Base-by-base conservation (phyloP, 305 asterid species). In the Rubia balearica region DNA sequence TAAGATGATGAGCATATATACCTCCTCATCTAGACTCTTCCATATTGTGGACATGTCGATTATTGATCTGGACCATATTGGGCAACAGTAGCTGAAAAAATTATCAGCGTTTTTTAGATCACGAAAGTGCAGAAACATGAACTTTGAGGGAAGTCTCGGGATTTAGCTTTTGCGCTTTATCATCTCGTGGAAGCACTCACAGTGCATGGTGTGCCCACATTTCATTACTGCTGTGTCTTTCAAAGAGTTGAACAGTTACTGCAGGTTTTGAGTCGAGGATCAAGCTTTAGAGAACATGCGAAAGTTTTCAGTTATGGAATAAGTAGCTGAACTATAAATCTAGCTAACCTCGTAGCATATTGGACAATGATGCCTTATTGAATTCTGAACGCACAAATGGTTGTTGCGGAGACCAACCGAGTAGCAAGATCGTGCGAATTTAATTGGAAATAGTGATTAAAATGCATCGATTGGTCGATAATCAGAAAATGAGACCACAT, bases 171-270 rank as follows among this genome's bases (percentile, higher is more conserved):
- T 95, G n/a, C 87, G 98, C 83, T 84, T 88, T 57, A 91, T 76
- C 88, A 94, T 88, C 90, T 94, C 96, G 1, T 83, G 70, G 83
- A 83, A 89, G 71, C 99, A 91, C 79, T 94, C 99, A 14, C 83
- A 68, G 41, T 94, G 98, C 93, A 94, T 94, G n/a, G 98, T 94
- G 84, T 94, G 99, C 70, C 98, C 98, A 75, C 99, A 94, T 80
- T 86, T 94, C 99, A 94, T 89, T 14, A 94, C 96, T 2, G 85
- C 83, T 13, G 89, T 90, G 70, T 91, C 96, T 79, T 89, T 94
- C 79, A 91, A 68, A 42, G 98, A 88, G 82, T 94, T 97, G 53
- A 94, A 94, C 67, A 94, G 79, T 70, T 91, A 93, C 98, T 93
- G 90, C 38, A 65, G 53, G 73, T 73, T 49, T 40, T 42, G 80